These are phyloP conservation scores for Sporobolomyces roseus DNA, from an alignment of 768 basidiomycete species.

Conservation along the genomic window DNA sequence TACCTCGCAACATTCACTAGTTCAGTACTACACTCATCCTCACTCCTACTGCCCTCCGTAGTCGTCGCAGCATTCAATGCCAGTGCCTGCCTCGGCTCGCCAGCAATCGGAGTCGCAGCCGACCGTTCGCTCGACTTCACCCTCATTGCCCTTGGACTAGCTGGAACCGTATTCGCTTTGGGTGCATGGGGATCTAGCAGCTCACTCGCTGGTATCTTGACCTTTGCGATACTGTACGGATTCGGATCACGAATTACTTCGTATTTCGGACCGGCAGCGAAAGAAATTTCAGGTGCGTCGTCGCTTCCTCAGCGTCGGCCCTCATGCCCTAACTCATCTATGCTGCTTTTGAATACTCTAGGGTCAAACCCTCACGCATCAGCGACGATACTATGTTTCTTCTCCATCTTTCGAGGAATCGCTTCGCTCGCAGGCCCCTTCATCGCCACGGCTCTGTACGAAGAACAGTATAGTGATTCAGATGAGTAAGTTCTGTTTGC, in stretches of 20 bases:
- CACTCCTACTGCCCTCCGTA: background rate
- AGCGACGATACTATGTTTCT: constrained; percentile 21
- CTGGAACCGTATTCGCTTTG: background rate
- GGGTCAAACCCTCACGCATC: constrained; percentile 19
- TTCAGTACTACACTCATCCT: constrained; percentile 1
- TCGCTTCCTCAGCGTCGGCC: background rate
- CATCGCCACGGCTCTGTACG: constrained; percentile 21
- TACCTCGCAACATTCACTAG: constrained; percentile 9
- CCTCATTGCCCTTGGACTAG: constrained; percentile 3
- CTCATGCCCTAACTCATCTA: background rate
- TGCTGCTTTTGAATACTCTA: background rate
- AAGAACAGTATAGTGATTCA: background rate
- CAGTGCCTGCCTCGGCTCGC: constrained; percentile 13
- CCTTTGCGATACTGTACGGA: constrained; percentile 24
- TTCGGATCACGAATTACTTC: constrained; percentile 11
- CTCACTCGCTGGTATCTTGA: constrained; percentile 1
- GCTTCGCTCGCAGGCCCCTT: constrained; percentile 24
- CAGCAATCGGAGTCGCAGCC: constrained; percentile 1
- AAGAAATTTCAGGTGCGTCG: background rate
- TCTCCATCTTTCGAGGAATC: constrained; percentile 26
- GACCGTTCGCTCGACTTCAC: constrained; percentile 8
- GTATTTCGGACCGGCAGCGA: constrained; percentile 19
- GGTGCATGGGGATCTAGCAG: constrained; percentile 15
- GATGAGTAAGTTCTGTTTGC: background rate
- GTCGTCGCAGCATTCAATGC: constrained; percentile 21